These are phyloP conservation scores for Butyriboletus loyo DNA, from an alignment of 768 basidiomycete species.

Conservation along the genomic window DNA sequence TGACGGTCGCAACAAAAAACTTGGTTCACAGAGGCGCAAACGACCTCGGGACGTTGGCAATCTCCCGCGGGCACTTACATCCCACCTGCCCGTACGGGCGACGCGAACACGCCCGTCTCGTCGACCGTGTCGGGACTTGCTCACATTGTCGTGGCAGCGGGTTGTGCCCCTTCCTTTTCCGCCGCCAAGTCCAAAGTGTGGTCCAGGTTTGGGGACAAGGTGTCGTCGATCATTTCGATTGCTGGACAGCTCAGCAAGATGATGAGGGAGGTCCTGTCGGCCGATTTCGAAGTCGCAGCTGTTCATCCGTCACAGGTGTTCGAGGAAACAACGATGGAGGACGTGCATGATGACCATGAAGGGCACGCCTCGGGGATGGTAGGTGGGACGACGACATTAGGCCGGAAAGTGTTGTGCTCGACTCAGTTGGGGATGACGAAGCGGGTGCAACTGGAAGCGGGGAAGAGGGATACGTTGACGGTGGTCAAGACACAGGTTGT, in stretches of 20 bases:
- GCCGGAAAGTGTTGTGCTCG: slow-evolving; percentile 10
- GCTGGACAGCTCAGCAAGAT: slow-evolving; percentile 5
- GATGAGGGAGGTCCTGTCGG: slow-evolving; percentile 4
- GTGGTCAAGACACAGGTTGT: slow-evolving; percentile 8
- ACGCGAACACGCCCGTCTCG: not conserved
- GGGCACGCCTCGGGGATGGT: not conserved
- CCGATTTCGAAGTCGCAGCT: slow-evolving; percentile 6
- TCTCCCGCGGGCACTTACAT: slow-evolving; percentile 6
- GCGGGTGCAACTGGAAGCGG: not conserved
- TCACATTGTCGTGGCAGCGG: slow-evolving; percentile 6
- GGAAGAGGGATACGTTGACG: not conserved
- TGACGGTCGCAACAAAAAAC: not conserved
- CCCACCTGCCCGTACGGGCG: not conserved
- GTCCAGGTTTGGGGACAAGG: slow-evolving; percentile 1
- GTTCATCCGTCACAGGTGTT: not conserved
- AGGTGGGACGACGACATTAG: not conserved
- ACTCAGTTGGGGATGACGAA: slow-evolving; percentile 13
- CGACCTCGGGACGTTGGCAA: slow-evolving; percentile 5
- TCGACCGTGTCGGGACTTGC: not conserved
- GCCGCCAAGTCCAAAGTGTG: not conserved
- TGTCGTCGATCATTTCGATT: slow-evolving; percentile 1
- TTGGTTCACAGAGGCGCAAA: slow-evolving; percentile 1
- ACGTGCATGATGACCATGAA: not conserved
- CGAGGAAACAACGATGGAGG: slow-evolving; percentile 12
- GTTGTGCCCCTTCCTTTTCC: not conserved